Percentiles rank a stretch among this genome's conserved stretches.
These are phyloP conservation scores for Colletotrichum musicola DNA, from an alignment of 2,329 filamentous ascomycete genomes.

Conservation along the genomic window DNA sequence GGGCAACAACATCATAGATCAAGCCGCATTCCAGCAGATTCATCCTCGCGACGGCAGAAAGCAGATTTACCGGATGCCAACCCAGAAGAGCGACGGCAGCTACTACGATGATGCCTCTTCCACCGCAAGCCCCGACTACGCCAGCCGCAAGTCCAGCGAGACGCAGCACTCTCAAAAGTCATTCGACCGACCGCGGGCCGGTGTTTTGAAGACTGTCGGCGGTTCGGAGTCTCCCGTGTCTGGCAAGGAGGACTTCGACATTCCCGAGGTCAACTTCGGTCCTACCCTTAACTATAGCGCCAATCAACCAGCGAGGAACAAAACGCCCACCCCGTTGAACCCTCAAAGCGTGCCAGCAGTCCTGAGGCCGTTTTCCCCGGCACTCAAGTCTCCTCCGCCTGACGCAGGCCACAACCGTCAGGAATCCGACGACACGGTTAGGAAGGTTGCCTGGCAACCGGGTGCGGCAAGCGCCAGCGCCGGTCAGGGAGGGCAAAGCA, in stretches of 20 bases:
- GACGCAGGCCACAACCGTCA: slow-evolving; percentile 57
- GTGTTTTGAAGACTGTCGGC: slow-evolving; percentile 84
- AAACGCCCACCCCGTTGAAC: slow-evolving; percentile 45
- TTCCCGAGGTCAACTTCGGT: slow-evolving; percentile 87
- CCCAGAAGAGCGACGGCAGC: slow-evolving; percentile 57
- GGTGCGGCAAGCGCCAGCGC: slow-evolving; percentile 63
- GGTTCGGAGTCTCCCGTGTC: slow-evolving; percentile 51
- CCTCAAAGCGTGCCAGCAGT: slow-evolving; percentile 41
- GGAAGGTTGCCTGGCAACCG: slow-evolving; percentile 86
- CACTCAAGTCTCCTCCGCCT: slow-evolving; percentile 40
- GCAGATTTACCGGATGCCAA: slow-evolving; percentile 45
- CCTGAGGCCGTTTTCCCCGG: slow-evolving; percentile 50
- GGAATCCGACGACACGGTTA: slow-evolving; percentile 65
- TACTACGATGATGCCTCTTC: slow-evolving; percentile 74
- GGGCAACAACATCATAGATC: slow-evolving; percentile 57
- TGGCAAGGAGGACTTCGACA: slow-evolving; percentile 56
- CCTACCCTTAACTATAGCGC: slow-evolving; percentile 78
- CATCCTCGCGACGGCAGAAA: slow-evolving; percentile 45
- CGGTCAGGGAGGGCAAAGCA: slow-evolving; percentile 53
- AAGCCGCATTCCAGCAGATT: slow-evolving; percentile 64
- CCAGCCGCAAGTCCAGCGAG: slow-evolving; percentile 71
- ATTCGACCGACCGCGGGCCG: slow-evolving; percentile 78
- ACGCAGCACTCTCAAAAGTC: slow-evolving; percentile 56
- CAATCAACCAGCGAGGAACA: slow-evolving; percentile 48
- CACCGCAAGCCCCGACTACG: slow-evolving; percentile 80